phyloP scores from a whole-genome alignment of 257 asterid genomes.

The Solanum boliviense region DNA sequence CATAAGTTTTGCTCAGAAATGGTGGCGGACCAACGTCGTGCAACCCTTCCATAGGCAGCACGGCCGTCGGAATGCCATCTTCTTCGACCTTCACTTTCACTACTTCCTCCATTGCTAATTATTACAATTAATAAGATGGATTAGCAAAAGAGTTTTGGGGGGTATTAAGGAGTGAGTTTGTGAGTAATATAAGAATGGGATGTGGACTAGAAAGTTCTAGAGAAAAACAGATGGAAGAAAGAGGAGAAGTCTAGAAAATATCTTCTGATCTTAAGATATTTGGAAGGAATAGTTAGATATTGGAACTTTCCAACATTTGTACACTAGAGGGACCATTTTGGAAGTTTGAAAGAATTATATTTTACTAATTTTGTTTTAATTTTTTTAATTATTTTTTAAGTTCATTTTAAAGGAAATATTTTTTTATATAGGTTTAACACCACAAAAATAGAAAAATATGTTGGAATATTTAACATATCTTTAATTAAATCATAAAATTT shows the following conservation, averaged over 20 bases:
- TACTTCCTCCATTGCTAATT: slow-evolving; percentile 7
- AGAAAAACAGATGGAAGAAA: not conserved
- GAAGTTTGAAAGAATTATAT: too few relatives aligned
- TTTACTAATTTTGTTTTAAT: not conserved
- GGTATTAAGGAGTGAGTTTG: not conserved
- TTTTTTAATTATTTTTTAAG: too few relatives aligned
- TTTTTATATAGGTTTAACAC: too few relatives aligned
- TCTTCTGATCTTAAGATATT: not conserved
- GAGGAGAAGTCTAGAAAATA: not conserved
- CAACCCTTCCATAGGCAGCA: slow-evolving; percentile 69
- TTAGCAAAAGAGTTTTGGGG: not conserved
- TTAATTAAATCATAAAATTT: too few relatives aligned
- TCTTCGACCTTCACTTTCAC: slow-evolving; percentile 38
- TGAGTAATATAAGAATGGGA: not conserved
- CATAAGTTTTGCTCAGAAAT: slow-evolving; percentile 65
- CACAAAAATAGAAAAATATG: too few relatives aligned
- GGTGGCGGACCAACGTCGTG: slow-evolving; percentile 88
- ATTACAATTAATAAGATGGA: not conserved
- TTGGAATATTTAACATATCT: too few relatives aligned
- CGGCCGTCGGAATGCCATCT: not conserved
- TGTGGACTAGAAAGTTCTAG: slow-evolving; percentile 19
- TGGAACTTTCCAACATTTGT: not conserved
- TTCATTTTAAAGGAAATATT: too few relatives aligned
- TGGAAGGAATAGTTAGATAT: not conserved
- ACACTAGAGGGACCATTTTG: not conserved